phyloP scores from a whole-genome alignment of 768 basidiomycete species.

The Porphyrellus cyaneotinctus region DNA sequence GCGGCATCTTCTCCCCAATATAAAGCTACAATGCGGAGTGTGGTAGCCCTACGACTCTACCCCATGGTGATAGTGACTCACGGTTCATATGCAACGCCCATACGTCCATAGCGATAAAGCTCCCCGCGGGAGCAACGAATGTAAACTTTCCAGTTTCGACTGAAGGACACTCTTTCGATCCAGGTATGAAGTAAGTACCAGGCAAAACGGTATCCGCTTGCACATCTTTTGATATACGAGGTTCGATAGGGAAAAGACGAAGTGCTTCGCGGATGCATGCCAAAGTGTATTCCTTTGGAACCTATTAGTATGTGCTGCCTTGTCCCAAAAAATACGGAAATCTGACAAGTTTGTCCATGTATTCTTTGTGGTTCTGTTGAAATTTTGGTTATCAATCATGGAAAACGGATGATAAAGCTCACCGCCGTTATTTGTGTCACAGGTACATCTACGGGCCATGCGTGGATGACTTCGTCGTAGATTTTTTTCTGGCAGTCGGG shows the following conservation, averaged over 20 bases:
- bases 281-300: slow-evolving; percentile 37
- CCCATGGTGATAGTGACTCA: too few species aligned
- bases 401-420: background rate
- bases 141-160: slow-evolving; percentile 30
- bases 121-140: slow-evolving; percentile 38
- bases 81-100: slow-evolving; percentile 44
- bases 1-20: slow-evolving; percentile 46
- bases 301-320: background rate
- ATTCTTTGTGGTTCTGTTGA: slow-evolving; percentile 39
- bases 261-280: slow-evolving; percentile 46
- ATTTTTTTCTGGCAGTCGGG: slow-evolving; percentile 47
- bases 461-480: slow-evolving; percentile 34
- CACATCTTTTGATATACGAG: slow-evolving; percentile 36
- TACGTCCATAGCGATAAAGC: slow-evolving; percentile 39
- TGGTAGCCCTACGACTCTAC: background rate
- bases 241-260: slow-evolving; percentile 38
- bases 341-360: slow-evolving; percentile 36
- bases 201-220: slow-evolving; percentile 34
- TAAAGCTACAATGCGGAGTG: slow-evolving; percentile 31
- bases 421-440: slow-evolving; percentile 28
- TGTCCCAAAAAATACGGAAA: background rate
- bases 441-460: slow-evolving; percentile 40
- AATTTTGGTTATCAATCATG: background rate
- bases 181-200: slow-evolving; percentile 31
- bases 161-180: slow-evolving; percentile 5